Evolutionary conservation across 371 early-diverging fungal genomes (phyloP).

Genomic region (Thermomucor indicae-seudaticae): DNA sequence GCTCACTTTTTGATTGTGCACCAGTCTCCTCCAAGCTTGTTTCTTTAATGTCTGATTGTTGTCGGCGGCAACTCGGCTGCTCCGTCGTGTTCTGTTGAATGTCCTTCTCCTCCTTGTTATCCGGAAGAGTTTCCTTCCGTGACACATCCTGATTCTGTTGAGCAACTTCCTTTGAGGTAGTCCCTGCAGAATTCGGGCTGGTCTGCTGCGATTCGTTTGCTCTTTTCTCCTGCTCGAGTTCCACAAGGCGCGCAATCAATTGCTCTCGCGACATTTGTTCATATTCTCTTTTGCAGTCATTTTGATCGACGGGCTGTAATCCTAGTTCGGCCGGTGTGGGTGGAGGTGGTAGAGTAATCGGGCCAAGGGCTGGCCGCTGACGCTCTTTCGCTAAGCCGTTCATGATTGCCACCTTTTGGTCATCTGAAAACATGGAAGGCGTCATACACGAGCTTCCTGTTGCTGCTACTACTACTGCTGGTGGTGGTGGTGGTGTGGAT

Average conservation of each 20-base stretch:
- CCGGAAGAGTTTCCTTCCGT: background rate
- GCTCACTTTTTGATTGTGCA: background rate
- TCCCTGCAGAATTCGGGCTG: background rate
- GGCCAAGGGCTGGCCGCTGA: constrained; percentile 17
- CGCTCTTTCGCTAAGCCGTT: constrained; percentile 11
- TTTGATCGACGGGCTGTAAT: constrained; percentile 1
- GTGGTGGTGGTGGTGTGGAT: background rate
- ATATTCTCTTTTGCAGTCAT: background rate
- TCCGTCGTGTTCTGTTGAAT: constrained; percentile 1
- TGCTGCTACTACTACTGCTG: background rate
- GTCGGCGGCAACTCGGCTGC: background rate
- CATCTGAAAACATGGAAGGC: constrained; percentile 4
- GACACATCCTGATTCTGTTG: background rate
- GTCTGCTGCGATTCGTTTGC: no score
- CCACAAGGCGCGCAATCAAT: constrained; percentile 16
- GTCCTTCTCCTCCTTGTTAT: constrained; percentile 4
- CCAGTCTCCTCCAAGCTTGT: constrained; percentile 4
- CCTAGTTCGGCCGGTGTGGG: constrained; percentile 38
- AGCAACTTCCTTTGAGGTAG: background rate
- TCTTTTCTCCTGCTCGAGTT: constrained; percentile 16
- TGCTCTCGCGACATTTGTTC: constrained; percentile 16
- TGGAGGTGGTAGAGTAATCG: constrained; percentile 24
- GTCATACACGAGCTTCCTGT: background rate
- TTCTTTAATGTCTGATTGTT: constrained; percentile 13
- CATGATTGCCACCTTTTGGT: constrained; percentile 9